Evolutionary conservation across 306 rosid species (phyloP).

Genomic region (Cyclanthera cordifolia): DNA sequence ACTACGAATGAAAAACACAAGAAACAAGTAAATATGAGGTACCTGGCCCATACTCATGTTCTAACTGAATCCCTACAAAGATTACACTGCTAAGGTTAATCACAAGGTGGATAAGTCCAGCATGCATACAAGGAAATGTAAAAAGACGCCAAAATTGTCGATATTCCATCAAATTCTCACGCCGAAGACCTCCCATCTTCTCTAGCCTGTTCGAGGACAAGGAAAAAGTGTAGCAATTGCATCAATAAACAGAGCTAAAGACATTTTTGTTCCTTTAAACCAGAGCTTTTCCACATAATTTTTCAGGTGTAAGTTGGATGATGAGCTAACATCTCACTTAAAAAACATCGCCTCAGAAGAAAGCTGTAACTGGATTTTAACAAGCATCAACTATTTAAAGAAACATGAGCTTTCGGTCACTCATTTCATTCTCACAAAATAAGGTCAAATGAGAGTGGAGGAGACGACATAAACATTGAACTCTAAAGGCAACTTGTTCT

Average conservation of each 20-base stretch:
- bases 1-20: not conserved
- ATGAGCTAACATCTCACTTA: not conserved
- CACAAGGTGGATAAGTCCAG: conserved; percentile 68
- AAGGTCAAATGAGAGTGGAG: not conserved
- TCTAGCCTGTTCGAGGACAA: conserved; percentile 44
- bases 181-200: conserved; percentile 71
- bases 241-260: not conserved
- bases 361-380: not conserved
- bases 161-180: conserved; percentile 30
- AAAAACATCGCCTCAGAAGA: not conserved
- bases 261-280: not conserved
- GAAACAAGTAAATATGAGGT: conserved; percentile 6
- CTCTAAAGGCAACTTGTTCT: not conserved
- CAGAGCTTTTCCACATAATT: not conserved
- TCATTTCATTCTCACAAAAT: not conserved
- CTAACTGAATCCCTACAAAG: conserved; percentile 62
- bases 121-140: conserved; percentile 70
- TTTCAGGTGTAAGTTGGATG: not conserved
- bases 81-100: conserved; percentile 60
- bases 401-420: conserved; percentile 2
- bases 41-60: conserved; percentile 70
- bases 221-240: not conserved
- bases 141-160: conserved; percentile 78
- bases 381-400: not conserved
- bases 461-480: not conserved